Evolutionary conservation across 163 green algal genomes (phyloP), one percentile per base, ranked within the genome.

Genomic region (Chlorella variabilis): DNA sequence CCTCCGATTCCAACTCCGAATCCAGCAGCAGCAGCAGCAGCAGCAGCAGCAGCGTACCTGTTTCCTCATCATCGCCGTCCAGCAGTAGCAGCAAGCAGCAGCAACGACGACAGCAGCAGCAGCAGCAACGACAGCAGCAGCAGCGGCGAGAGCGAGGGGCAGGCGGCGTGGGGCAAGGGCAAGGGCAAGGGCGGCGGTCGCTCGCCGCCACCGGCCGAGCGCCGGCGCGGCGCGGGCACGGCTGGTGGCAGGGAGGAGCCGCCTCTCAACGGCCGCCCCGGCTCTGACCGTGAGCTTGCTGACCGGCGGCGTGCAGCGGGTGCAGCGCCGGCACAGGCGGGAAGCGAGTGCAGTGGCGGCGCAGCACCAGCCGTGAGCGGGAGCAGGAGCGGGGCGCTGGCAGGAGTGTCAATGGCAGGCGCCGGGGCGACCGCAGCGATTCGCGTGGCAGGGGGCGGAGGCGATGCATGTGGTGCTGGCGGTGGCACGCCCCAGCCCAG

Each of bases 101-200:
- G n/a, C n/a, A n/a, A n/a, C n/a, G n/a, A n/a, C n/a, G n/a, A n/a
- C n/a, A 27, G 63, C 69, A 84, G 75, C 48, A 77, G 80, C 42
- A 39, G 31, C 49, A 69, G 73, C 61, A 82, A 78, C 75, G 81
- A 71, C 66, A 83, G 80, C 67, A 92, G 85, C 69, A 89, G 81
- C 49, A 73, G 87, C 17, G 75, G 78, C 69, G 71, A 89, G 73
- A 80, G 69, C 25, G 77, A 81, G 25, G 62, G 25, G 42, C 49
- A 67, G 54, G 39, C 31, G 51, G 8, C 13, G 66, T 21, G 78
- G 7, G 63, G 63, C 70, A 56, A 48, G 27, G 29, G 36, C 21
- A 67, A 56, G 18, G 68, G 34, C 18, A 63, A 63, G 18, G 45
- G 71, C 39, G 54, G 36, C 18, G 23, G 58, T 15, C 78, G 51